Evolutionary conservation across 148 eudicot species (phyloP).

Genomic region (Silene conica): DNA sequence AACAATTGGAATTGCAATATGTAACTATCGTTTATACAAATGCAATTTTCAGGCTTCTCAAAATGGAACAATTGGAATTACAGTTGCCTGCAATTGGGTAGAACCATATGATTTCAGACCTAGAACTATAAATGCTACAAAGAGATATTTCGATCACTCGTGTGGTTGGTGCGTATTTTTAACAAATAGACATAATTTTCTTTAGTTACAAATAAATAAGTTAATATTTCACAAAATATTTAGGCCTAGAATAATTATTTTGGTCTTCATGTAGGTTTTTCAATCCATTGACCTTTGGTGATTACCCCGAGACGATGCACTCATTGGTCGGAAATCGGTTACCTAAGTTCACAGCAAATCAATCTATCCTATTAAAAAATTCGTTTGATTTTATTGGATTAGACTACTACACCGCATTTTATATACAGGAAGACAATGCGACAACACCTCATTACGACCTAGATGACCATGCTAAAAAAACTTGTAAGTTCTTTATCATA

Average conservation of each 20-base stretch:
- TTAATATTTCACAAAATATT: neutral
- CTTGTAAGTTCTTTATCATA: neutral
- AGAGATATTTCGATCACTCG: neutral
- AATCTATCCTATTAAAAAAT: constrained; percentile 4
- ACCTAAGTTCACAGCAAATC: constrained; percentile 2
- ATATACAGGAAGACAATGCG: neutral
- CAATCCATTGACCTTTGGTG: constrained; percentile 2
- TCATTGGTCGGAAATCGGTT: constrained; percentile 10
- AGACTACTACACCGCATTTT: neutral
- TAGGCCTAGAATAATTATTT: neutral
- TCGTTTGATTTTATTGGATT: constrained; percentile 10
- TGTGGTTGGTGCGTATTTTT: constrained; percentile 12
- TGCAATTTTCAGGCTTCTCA: constrained; percentile 3
- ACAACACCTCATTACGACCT: constrained; percentile 10
- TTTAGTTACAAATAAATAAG: neutral
- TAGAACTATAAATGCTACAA: neutral
- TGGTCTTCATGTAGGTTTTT: neutral
- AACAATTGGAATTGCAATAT: too few species aligned
- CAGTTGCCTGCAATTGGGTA: constrained; percentile 11
- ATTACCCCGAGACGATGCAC: neutral
- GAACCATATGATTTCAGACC: constrained; percentile 6
- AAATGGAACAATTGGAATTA: constrained; percentile 15
- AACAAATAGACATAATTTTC: neutral
- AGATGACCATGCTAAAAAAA: constrained; percentile 4
- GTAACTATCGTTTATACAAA: too few species aligned